Evolutionary conservation across 495 filamentous ascomycete genomes (phyloP).

Genomic region (Collariella sp.): DNA sequence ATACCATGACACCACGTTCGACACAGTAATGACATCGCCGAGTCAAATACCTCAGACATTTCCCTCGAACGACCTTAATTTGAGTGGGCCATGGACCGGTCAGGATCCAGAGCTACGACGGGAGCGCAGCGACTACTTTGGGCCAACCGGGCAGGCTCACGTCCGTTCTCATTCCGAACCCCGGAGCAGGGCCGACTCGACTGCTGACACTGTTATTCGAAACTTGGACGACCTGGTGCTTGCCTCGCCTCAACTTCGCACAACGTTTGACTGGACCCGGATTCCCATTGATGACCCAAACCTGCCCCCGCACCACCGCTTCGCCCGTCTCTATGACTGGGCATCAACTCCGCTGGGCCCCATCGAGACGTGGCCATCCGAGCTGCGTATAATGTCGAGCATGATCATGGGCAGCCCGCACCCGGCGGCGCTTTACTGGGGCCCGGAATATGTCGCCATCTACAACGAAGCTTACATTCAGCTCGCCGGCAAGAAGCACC

Average conservation of each 20-base stretch:
- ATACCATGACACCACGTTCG: conserved; percentile 24
- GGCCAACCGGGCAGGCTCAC: conserved; percentile 16
- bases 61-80: conserved; percentile 17
- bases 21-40: conserved; percentile 29
- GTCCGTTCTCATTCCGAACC: conserved; percentile 19
- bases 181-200: conserved; percentile 13
- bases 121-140: conserved; percentile 35
- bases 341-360: conserved; percentile 54
- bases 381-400: conserved; percentile 56
- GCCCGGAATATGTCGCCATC: conserved; percentile 52
- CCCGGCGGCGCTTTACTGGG: conserved; percentile 68
- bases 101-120: conserved; percentile 18
- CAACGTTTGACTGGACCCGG: conserved; percentile 62
- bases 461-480: conserved; percentile 68
- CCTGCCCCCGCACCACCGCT: conserved; percentile 54
- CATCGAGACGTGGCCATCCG: conserved; percentile 54
- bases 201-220: conserved; percentile 16
- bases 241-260: conserved; percentile 19
- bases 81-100: conserved; percentile 22
- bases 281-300: conserved; percentile 46
- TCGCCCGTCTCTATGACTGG: conserved; percentile 60
- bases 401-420: conserved; percentile 65
- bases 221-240: conserved; percentile 25
- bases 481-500: conserved; percentile 62
- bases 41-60: conserved; percentile 28